Evolutionary conservation across 345 rosid species (phyloP).

Genomic region (Eucalyptus cloeziana): DNA sequence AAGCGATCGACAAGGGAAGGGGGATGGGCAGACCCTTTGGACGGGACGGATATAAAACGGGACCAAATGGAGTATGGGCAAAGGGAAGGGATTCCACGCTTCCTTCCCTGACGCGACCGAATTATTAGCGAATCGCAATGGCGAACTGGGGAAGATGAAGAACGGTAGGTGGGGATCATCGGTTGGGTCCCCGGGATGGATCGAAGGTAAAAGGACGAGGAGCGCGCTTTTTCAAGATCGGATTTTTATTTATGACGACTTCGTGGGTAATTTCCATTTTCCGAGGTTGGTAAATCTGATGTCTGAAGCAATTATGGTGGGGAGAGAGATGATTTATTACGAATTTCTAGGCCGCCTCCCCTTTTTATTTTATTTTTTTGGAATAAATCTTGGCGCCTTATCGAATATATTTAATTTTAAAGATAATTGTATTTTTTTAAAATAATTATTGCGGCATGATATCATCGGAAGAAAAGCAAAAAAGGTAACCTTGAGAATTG

Average conservation of each 20-base stretch:
- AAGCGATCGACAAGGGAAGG: not conserved
- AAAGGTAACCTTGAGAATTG: not conserved
- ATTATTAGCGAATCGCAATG: not conserved
- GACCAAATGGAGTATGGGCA: not conserved
- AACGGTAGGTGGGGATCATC: not conserved
- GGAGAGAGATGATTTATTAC: not conserved
- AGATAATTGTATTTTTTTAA: not conserved
- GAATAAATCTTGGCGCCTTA: not conserved
- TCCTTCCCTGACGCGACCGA: not conserved
- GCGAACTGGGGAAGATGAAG: not conserved
- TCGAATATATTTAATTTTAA: not conserved
- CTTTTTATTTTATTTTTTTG: not conserved
- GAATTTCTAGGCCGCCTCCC: not conserved
- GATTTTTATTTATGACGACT: not conserved
- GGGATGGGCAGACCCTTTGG: not conserved
- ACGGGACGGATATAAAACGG: not conserved
- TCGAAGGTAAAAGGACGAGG: not conserved
- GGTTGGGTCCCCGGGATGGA: not conserved
- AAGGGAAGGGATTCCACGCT: not conserved
- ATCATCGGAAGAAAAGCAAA: fast-evolving
- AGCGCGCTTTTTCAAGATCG: not conserved
- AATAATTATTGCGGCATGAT: not conserved
- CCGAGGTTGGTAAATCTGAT: not conserved
- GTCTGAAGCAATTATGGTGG: not conserved
- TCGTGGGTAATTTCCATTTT: not conserved